Conservation (phyloP, 2,329 filamentous ascomycete species). For the Colletotrichum cordylinicola region DNA sequence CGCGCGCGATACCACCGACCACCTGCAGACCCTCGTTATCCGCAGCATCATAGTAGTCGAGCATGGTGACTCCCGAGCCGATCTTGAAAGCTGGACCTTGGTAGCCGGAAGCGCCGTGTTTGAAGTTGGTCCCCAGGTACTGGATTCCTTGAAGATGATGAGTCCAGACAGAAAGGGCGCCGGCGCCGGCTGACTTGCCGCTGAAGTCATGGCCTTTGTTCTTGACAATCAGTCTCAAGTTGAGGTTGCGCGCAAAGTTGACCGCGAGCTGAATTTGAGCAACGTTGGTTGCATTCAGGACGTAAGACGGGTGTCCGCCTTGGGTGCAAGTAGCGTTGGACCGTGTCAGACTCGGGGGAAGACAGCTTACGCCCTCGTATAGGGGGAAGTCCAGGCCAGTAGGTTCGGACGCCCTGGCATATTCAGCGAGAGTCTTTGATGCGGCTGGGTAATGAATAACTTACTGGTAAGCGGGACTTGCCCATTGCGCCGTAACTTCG, state of each 20-base stretch:
- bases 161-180: neutral
- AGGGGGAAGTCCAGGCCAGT: slow-evolving; percentile 63
- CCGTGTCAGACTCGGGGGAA: slow-evolving; percentile 5
- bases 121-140: slow-evolving; percentile 27
- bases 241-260: slow-evolving; percentile 25
- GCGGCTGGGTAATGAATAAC: slow-evolving; percentile 55
- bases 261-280: slow-evolving; percentile 25
- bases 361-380: slow-evolving; percentile 49
- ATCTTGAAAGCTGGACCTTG: slow-evolving; percentile 31
- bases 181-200: neutral
- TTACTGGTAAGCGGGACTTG: slow-evolving; percentile 35
- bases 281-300: slow-evolving; percentile 26
- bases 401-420: neutral
- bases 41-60: slow-evolving; percentile 29
- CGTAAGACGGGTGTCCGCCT: slow-evolving; percentile 27
- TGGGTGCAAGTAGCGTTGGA: slow-evolving; percentile 22
- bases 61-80: slow-evolving; percentile 30
- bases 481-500: slow-evolving; percentile 32
- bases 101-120: slow-evolving; percentile 18
- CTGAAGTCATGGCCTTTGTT: slow-evolving; percentile 16
- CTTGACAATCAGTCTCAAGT: slow-evolving; percentile 45
- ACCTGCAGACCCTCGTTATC: slow-evolving; percentile 26
- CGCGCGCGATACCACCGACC: slow-evolving; percentile 38
- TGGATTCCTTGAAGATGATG: neutral
- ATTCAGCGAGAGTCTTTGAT: neutral